Evolutionary conservation across 257 asterid species (phyloP).

Genomic region (Solanum boliviense): DNA sequence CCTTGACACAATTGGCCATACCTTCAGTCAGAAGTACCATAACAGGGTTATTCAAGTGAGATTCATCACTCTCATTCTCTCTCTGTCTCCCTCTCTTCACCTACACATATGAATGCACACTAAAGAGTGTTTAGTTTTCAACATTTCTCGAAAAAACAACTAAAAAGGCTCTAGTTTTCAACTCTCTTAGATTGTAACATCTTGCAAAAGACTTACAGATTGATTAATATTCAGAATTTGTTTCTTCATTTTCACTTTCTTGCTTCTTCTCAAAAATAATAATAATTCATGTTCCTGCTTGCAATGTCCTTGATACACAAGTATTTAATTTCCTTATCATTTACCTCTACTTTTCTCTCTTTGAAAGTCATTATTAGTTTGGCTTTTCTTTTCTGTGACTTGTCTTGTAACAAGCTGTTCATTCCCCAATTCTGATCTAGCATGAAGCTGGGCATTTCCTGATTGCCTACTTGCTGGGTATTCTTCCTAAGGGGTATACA

Average conservation of each 20-base stretch:
- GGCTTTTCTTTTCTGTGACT: not conserved
- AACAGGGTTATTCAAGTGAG: conserved; percentile 82
- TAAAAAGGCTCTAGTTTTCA: not conserved
- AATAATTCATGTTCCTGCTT: not conserved
- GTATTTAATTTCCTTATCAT: not conserved
- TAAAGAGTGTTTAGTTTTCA: not conserved
- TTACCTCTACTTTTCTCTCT: not conserved
- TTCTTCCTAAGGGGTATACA: conserved; percentile 77
- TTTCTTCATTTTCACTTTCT: not conserved
- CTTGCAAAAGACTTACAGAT: not conserved
- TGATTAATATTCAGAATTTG: not conserved
- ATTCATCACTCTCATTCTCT: not conserved
- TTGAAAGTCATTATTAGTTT: not conserved
- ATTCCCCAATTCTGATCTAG: conserved; percentile 25
- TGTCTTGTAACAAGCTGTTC: conserved; percentile 10
- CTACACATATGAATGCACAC: not conserved
- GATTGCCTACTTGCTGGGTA: conserved; percentile 88
- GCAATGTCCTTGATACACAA: not conserved
- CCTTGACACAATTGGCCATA: conserved; percentile 82
- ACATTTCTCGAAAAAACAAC: not conserved
- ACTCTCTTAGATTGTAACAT: not conserved
- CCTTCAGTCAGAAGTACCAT: conserved; percentile 82
- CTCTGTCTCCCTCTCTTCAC: not conserved
- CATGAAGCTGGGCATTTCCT: conserved; percentile 99
- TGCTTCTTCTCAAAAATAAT: not conserved